A percentile compares a stretch with the other conserved stretches of the same genome.
phyloP scores from a whole-genome alignment of 345 rosid genomes.

The Mangifera indica region DNA sequence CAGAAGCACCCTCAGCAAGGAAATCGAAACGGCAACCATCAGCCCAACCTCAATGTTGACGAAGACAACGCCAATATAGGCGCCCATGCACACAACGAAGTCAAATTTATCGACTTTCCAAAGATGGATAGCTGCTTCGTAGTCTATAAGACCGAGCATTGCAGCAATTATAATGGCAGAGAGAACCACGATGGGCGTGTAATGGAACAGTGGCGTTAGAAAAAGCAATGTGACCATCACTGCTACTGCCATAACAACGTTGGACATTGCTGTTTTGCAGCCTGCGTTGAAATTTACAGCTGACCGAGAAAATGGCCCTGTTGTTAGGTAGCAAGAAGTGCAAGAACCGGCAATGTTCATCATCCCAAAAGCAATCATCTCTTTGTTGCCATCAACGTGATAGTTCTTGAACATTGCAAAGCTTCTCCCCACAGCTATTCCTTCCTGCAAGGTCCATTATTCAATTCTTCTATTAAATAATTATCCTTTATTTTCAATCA shows the following conservation, averaged over 20 bases:
- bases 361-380: conserved; percentile 87
- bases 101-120: conserved; percentile 84
- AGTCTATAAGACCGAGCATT: conserved; percentile 86
- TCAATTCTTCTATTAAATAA: not conserved
- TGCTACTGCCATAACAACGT: conserved; percentile 79
- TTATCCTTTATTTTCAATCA: no score
- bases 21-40: conserved; percentile 66
- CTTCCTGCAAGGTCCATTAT: conserved; percentile 56
- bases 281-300: conserved; percentile 96
- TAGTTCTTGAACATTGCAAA: conserved; percentile 89
- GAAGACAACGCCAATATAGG: conserved; percentile 72
- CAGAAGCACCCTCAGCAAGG: conserved; percentile 63
- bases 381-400: conserved; percentile 89
- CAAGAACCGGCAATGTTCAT: conserved; percentile 90
- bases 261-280: conserved; percentile 84
- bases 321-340: conserved; percentile 83
- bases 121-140: conserved; percentile 69
- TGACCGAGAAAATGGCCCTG: conserved; percentile 86
- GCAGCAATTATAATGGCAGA: conserved; percentile 80
- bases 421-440: conserved; percentile 93
- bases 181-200: conserved; percentile 81
- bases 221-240: conserved; percentile 66
- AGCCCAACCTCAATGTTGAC: conserved; percentile 73
- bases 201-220: conserved; percentile 73
- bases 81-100: conserved; percentile 67